phyloP scores from a whole-genome alignment of 192 early-diverging fungal species.

The Thamnidium elegans region DNA sequence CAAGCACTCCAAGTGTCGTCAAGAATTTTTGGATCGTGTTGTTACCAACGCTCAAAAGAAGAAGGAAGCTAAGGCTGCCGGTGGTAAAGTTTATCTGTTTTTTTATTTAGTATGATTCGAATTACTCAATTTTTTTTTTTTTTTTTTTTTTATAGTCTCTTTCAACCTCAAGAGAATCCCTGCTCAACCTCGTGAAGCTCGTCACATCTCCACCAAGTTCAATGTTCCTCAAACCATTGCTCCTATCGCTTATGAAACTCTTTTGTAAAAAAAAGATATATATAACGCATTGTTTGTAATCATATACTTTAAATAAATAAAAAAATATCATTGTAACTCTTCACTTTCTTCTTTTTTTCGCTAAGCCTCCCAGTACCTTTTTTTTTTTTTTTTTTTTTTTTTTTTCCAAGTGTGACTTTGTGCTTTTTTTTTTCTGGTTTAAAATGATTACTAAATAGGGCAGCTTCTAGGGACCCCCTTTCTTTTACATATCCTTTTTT shows the following conservation, averaged over 20 bases:
- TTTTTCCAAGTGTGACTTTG: too few species aligned
- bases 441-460: too few species aligned
- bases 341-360: too few species aligned
- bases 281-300: too few species aligned
- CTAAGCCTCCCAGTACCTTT: too few species aligned
- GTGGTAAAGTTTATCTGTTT: conserved; percentile 10
- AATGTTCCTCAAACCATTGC: conserved; percentile 91
- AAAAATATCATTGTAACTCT: too few species aligned
- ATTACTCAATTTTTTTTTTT: conserved; percentile 2
- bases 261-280: conserved; percentile 1
- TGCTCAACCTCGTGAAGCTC: conserved; percentile 80
- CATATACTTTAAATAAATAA: too few species aligned
- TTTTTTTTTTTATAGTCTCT: conserved; percentile 24
- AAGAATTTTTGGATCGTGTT: conserved; percentile 94
- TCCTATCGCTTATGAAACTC: conserved; percentile 92
- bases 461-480: too few species aligned
- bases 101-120: neutral
- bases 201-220: conserved; percentile 81
- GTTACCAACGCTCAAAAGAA: conserved; percentile 88
- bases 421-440: too few species aligned
- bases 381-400: too few species aligned
- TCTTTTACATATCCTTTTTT: too few species aligned
- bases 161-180: conserved; percentile 91
- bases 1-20: conserved; percentile 99
- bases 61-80: conserved; percentile 67